Base-by-base conservation (phyloP, 1,284 basidiomycete species). In the Butyriboletus appendiculatus region DNA sequence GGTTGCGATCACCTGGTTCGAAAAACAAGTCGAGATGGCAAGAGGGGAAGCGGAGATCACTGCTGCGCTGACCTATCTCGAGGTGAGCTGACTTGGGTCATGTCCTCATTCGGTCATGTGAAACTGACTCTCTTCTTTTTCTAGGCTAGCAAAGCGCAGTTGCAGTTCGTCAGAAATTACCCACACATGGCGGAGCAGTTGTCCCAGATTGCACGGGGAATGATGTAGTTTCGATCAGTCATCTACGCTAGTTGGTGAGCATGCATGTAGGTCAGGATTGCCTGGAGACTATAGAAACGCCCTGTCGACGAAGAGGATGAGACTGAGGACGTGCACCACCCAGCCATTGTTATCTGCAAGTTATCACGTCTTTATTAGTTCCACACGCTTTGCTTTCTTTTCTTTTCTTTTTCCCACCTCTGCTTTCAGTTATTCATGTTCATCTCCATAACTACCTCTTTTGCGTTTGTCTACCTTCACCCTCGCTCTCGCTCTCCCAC, bases 21-120 rank as follows among this genome's bases (percentile, higher is more conserved):
- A 88, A 67, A 82, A 85, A 66, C 90, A 92, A 67, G 86, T 87
- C 1, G 83, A 94, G 67, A 81, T 99, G 57, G 94, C 96, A 16
- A 79, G 96, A 70, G 96, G 91, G 37, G 95, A 98, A 73, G 85
- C 85, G 0, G 97, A 99, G 78, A 77, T 99, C 58, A 78, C 90
- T 48, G 92, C 90, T 68, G 92, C 95, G 33, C 76, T 98, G 68
- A 94, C 92, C 22, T 97, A 92, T 74, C 84, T 90, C 79, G 90
- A 84, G 70, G 88, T 88, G 62, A 61, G 84, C 22, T 11, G 1
- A 22, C 16, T 10, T 37, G 22, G 41, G 46, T 33, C 51, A 28
- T 18, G 37, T 53, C 52, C 39, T 55, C 34, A 4, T 57, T 44
- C 41, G n/a, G n/a, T 12, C 47, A 32, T n/a, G 28, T 43, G 12